Conservation (phyloP, 495 filamentous ascomycete genomes). For the Letharia columbiana region DNA sequence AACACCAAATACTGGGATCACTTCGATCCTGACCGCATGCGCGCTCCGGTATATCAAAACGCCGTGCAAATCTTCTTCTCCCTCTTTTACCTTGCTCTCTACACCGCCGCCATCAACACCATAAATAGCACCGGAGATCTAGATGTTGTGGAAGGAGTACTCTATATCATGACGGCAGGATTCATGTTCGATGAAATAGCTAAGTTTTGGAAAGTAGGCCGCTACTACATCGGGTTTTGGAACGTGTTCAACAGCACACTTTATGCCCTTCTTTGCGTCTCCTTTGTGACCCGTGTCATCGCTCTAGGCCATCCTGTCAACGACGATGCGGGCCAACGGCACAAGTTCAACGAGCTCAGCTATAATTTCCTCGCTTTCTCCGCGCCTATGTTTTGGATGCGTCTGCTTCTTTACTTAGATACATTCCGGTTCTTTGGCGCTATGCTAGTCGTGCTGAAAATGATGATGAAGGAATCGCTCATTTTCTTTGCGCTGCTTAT, state of each 20-base stretch:
- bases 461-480: slow-evolving; percentile 98
- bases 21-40: slow-evolving; percentile 88
- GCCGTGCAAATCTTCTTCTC: slow-evolving; percentile 76
- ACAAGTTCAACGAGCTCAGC: slow-evolving; percentile 63
- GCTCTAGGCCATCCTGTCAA: slow-evolving; percentile 55
- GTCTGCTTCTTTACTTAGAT: slow-evolving; percentile 87
- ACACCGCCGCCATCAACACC: slow-evolving; percentile 86
- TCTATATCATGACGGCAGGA: slow-evolving; percentile 88
- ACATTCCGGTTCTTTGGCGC: slow-evolving; percentile 92
- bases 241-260: slow-evolving; percentile 83
- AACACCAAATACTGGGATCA: slow-evolving; percentile 69
- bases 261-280: slow-evolving; percentile 66
- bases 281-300: slow-evolving; percentile 67
- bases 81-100: slow-evolving; percentile 71
- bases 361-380: slow-evolving; percentile 91
- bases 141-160: slow-evolving; percentile 72
- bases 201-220: slow-evolving; percentile 89
- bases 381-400: slow-evolving; percentile 95
- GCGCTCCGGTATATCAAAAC: slow-evolving; percentile 88
- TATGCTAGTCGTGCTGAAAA: slow-evolving; percentile 93
- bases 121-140: slow-evolving; percentile 73
- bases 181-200: slow-evolving; percentile 79
- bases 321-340: slow-evolving; percentile 44
- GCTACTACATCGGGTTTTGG: slow-evolving; percentile 88
- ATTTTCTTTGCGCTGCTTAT: slow-evolving; percentile 95